These are phyloP conservation scores for Zychaea mexicana DNA, from an alignment of 371 early-diverging fungal species.

Conservation along the genomic window DNA sequence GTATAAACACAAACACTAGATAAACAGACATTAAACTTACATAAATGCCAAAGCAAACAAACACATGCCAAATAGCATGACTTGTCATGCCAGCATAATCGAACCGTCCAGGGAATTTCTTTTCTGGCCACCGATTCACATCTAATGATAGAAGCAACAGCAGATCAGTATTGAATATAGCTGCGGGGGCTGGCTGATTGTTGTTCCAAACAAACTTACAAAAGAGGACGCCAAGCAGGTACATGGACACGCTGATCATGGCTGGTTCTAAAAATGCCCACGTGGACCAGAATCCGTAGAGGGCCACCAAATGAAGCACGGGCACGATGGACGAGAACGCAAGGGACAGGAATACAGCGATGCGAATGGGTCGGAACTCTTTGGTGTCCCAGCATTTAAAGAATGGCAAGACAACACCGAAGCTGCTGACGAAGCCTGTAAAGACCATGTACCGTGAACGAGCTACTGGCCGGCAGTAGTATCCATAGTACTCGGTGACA, in stretches of 20 bases:
- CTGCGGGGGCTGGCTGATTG: no score
- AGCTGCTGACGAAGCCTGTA: slow-evolving; percentile 54
- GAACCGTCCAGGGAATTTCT: slow-evolving; percentile 72
- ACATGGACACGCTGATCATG: slow-evolving; percentile 53
- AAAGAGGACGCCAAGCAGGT: slow-evolving; percentile 56
- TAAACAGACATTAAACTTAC: slow-evolving; percentile 28
- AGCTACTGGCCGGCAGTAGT: slow-evolving; percentile 58
- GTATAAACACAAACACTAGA: background rate
- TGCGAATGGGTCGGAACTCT: slow-evolving; percentile 56
- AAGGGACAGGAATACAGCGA: slow-evolving; percentile 65
- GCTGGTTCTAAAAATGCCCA: slow-evolving; percentile 52
- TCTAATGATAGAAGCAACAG: slow-evolving; percentile 22
- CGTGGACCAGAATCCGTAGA: slow-evolving; percentile 45
- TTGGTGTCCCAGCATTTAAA: slow-evolving; percentile 61
- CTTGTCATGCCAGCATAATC: slow-evolving; percentile 71
- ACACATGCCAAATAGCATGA: slow-evolving; percentile 82
- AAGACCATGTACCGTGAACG: slow-evolving; percentile 57
- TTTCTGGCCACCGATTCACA: slow-evolving; percentile 73
- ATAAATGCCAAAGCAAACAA: slow-evolving; percentile 68
- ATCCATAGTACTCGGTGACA: slow-evolving; percentile 65
- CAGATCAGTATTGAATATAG: background rate
- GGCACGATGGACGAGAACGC: slow-evolving; percentile 63
- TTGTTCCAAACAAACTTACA: slow-evolving; percentile 21
- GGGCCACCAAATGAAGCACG: slow-evolving; percentile 50
- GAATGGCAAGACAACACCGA: slow-evolving; percentile 60